phyloP scores from a whole-genome alignment of 2,329 filamentous ascomycete species.

The Pochonia chlamydosporia region DNA sequence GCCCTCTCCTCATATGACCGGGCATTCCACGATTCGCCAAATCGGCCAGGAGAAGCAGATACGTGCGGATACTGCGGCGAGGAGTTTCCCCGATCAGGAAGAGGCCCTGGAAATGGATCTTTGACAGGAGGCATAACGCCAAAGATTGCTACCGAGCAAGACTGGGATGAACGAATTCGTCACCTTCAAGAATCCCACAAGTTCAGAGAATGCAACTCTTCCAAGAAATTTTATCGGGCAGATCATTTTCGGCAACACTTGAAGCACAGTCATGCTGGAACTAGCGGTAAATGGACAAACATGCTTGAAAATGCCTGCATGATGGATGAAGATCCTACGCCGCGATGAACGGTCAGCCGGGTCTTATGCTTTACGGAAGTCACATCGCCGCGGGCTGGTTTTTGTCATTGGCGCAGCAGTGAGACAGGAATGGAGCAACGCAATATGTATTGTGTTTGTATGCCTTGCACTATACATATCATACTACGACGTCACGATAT shows the following conservation, averaged over 20 bases:
- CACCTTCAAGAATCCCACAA: slow-evolving; percentile 92
- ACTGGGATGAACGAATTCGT: slow-evolving; percentile 82
- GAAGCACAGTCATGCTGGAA: slow-evolving; percentile 94
- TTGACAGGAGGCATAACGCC: slow-evolving; percentile 29
- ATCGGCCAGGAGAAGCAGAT: slow-evolving; percentile 62
- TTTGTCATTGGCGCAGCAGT: too few species aligned
- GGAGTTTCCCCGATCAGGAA: slow-evolving; percentile 62
- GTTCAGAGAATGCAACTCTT: slow-evolving; percentile 95
- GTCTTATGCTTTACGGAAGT: too few species aligned
- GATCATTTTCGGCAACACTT: slow-evolving; percentile 98
- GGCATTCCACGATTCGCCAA: slow-evolving; percentile 79
- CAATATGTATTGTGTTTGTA: too few species aligned
- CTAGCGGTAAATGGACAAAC: slow-evolving; percentile 98
- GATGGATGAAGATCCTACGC: slow-evolving; percentile 66
- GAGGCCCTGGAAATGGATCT: slow-evolving; percentile 26
- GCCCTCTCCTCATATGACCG: slow-evolving; percentile 71
- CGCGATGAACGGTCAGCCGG: slow-evolving; percentile 18
- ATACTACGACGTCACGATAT: slow-evolving; percentile 1
- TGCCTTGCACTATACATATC: not conserved
- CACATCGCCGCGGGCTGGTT: too few species aligned
- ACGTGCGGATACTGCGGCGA: slow-evolving; percentile 93
- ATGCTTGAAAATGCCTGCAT: slow-evolving; percentile 96
- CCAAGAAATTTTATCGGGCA: slow-evolving; percentile 95
- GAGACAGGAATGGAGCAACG: too few species aligned
- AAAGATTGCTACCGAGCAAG: slow-evolving; percentile 62